A percentile compares a stretch with the other conserved stretches of the same genome.
phyloP scores from a whole-genome alignment of 2,329 filamentous ascomycete species.

The Waltergamsia citrina region DNA sequence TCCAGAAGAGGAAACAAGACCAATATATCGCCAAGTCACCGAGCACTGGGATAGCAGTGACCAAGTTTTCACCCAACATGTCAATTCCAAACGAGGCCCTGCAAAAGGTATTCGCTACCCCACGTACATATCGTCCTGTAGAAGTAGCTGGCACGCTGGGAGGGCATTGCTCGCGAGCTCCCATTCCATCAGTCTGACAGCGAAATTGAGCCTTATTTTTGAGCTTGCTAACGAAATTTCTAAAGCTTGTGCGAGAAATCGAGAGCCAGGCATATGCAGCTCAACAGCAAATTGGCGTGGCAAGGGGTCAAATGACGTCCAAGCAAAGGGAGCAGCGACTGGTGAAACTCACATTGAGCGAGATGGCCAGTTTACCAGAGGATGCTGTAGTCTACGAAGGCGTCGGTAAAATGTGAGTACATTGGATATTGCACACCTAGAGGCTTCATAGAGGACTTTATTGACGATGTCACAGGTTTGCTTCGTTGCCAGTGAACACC shows the following conservation, averaged over 20 bases:
- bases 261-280: conserved; percentile 80
- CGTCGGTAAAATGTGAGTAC: conserved; percentile 85
- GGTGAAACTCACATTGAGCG: conserved; percentile 75
- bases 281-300: conserved; percentile 84
- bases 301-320: conserved; percentile 71
- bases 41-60: too few relatives aligned
- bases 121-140: background rate
- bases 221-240: conserved; percentile 3
- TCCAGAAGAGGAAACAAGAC: too few relatives aligned
- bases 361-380: conserved; percentile 66
- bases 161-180: background rate
- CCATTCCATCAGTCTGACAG: background rate
- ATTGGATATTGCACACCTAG: background rate
- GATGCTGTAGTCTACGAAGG: conserved; percentile 85
- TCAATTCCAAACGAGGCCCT: conserved; percentile 89
- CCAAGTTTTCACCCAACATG: too few relatives aligned
- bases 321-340: conserved; percentile 87
- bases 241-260: conserved; percentile 83
- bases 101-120: conserved; percentile 58
- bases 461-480: conserved; percentile 60
- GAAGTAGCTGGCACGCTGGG: background rate
- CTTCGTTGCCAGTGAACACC: conserved; percentile 61
- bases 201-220: background rate
- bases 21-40: too few relatives aligned
- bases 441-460: background rate